Base-by-base conservation (phyloP, 257 asterid species). In the Eucommia ulmoides region DNA sequence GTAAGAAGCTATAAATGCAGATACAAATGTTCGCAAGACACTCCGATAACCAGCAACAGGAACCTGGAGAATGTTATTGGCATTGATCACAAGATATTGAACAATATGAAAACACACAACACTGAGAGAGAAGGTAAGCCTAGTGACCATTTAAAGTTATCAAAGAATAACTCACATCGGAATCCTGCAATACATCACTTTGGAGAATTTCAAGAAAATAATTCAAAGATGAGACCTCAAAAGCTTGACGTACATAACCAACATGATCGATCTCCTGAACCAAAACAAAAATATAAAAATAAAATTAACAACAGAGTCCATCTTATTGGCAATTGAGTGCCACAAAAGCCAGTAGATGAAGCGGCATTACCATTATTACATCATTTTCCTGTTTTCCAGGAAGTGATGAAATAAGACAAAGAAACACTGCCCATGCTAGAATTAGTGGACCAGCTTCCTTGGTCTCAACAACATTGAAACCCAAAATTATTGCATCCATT, bases 361-460 rank as follows among this genome's bases (percentile, higher is more conserved):
- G 12, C 7, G 12, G 38, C 7, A 5, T 29, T 82, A 89, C 98
- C 96, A 56, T 66, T 65, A 83, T 69, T 55, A 65, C 54, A 62
- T 49, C 62, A 56, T 63, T 77, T 62, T 71, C 78, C 68, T 81
- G 92, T 72, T 69, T 80, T 33, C 59, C 86, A 25, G 98, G 93
- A 59, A 89, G 96, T 55, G 94, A 77, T 47, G 82, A 80, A 57
- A 82, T 56, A 50, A 89, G 94, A 74, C 94, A 81, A 55, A 85
- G 88, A 72, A 89, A 85, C 46, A 79, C 84, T 18, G 96, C 96
- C 98, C 98, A 89, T 49, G 96, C 82, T 45, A 85, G 93, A 64
- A 85, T 66, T 68, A 89, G 63, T 23, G 88, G 96, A 21, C 98
- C 98, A 8, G 75, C 74, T 73, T 85, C 96, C 67, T 72, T 85